A percentile compares a stretch with the other conserved stretches of the same genome.
These are phyloP conservation scores for Solioccasus polychromus DNA, from an alignment of 768 basidiomycete genomes.

Conservation along the genomic window DNA sequence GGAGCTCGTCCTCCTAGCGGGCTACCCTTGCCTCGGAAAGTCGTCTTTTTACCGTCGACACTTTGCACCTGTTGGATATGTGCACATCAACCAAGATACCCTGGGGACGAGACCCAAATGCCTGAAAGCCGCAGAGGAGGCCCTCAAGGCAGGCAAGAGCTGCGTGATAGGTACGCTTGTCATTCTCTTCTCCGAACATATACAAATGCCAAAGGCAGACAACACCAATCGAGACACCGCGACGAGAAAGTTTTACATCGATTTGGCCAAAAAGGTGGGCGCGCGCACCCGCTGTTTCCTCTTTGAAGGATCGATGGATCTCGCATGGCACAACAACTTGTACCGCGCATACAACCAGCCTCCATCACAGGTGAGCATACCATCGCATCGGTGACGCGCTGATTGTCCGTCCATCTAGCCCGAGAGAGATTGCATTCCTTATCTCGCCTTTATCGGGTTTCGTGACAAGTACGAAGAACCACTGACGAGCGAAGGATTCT, in stretches of 20 bases:
- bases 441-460: constrained; percentile 56
- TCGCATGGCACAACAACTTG: constrained; percentile 92
- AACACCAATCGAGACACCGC: constrained; percentile 83
- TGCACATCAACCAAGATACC: constrained; percentile 85
- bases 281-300: constrained; percentile 66
- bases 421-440: constrained; percentile 54
- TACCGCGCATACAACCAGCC: constrained; percentile 74
- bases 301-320: constrained; percentile 72
- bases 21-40: constrained; percentile 72
- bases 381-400: not conserved
- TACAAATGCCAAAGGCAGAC: constrained; percentile 43
- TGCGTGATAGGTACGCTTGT: constrained; percentile 71
- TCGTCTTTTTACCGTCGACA: constrained; percentile 71
- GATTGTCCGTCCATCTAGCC: constrained; percentile 30
- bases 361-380: constrained; percentile 17
- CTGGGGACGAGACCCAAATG: constrained; percentile 76
- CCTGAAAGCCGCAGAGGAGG: constrained; percentile 56
- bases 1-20: constrained; percentile 62
- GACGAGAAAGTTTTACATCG: constrained; percentile 72
- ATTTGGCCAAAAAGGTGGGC: constrained; percentile 54
- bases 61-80: constrained; percentile 67
- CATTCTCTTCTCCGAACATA: not conserved
- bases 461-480: constrained; percentile 68
- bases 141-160: constrained; percentile 53
- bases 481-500: constrained; percentile 63